These are phyloP conservation scores for Hyphopichia buzzinii DNA, from an alignment of 1,139 yeast species.

Conservation along the genomic window DNA sequence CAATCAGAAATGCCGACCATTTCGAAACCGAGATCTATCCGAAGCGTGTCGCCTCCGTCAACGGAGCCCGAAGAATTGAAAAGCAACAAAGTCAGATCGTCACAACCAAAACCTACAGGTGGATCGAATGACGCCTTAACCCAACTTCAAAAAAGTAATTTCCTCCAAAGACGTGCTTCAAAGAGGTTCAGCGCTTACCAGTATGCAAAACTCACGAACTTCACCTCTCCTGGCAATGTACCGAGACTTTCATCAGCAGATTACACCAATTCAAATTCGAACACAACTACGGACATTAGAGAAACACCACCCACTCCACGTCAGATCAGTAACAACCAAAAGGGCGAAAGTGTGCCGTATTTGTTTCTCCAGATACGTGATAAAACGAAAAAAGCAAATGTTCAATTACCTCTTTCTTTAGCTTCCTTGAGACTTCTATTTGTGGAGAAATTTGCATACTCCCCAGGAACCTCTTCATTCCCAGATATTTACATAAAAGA, in stretches of 20 bases:
- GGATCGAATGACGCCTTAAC: constrained; percentile 54
- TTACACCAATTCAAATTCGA: neutral
- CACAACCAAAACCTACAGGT: neutral
- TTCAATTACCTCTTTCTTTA: constrained; percentile 53
- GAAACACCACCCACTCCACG: constrained; percentile 1
- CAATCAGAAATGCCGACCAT: neutral
- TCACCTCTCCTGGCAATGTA: constrained; percentile 25
- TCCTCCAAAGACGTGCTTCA: constrained; percentile 87
- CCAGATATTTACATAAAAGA: constrained; percentile 84
- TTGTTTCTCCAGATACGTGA: constrained; percentile 59
- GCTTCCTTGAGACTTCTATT: constrained; percentile 71
- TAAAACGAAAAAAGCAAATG: constrained; percentile 58
- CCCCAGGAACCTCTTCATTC: constrained; percentile 68
- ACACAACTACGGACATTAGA: neutral
- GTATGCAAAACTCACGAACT: constrained; percentile 71
- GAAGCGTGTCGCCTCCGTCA: too few species aligned
- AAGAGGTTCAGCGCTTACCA: constrained; percentile 91
- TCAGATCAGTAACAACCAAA: neutral
- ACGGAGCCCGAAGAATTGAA: neutral
- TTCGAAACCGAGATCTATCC: too few species aligned
- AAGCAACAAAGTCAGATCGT: neutral
- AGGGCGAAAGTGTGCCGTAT: constrained; percentile 8
- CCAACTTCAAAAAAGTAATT: constrained; percentile 77
- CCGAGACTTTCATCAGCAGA: constrained; percentile 12
- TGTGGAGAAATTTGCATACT: constrained; percentile 82